Evolutionary conservation across 2,329 filamentous ascomycete species (phyloP).

Genomic region (Trichophyton simii): DNA sequence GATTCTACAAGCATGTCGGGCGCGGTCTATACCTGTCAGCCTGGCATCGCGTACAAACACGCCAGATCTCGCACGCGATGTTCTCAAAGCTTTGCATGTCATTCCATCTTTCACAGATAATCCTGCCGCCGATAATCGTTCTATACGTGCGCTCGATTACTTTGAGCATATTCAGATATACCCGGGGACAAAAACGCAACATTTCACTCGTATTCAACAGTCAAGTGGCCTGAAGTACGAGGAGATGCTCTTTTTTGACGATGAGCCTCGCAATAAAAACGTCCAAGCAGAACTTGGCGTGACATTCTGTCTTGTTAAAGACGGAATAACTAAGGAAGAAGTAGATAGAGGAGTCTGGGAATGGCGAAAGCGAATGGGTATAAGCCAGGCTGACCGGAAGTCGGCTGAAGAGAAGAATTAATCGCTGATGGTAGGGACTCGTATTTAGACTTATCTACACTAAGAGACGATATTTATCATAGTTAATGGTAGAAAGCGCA

Average conservation of each 20-base stretch:
- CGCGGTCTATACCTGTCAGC: conserved; percentile 46
- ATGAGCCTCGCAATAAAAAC: conserved; percentile 75
- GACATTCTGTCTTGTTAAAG: conserved; percentile 67
- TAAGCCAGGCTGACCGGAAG: conserved; percentile 18
- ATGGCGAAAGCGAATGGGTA: conserved; percentile 64
- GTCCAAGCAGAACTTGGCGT: conserved; percentile 63
- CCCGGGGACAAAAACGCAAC: conserved; percentile 69
- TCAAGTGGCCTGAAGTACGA: conserved; percentile 58
- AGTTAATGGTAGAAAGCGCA: neutral
- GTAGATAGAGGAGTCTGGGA: conserved; percentile 65
- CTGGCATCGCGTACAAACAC: conserved; percentile 71
- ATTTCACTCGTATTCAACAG: conserved; percentile 63
- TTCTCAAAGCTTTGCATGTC: conserved; percentile 62
- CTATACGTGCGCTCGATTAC: conserved; percentile 39
- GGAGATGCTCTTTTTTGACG: conserved; percentile 94
- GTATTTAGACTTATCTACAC: neutral
- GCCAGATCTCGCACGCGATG: conserved; percentile 65
- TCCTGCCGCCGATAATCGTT: conserved; percentile 32
- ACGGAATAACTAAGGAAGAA: conserved; percentile 65
- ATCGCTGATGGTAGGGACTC: no score
- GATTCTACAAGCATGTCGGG: conserved; percentile 51
- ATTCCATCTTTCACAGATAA: conserved; percentile 34
- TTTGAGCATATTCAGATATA: conserved; percentile 51
- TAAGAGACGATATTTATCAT: neutral
- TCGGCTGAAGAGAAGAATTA: conserved; percentile 10